Conservation (phyloP, 2,329 filamentous ascomycete genomes). For the Shiraia sp. region DNA sequence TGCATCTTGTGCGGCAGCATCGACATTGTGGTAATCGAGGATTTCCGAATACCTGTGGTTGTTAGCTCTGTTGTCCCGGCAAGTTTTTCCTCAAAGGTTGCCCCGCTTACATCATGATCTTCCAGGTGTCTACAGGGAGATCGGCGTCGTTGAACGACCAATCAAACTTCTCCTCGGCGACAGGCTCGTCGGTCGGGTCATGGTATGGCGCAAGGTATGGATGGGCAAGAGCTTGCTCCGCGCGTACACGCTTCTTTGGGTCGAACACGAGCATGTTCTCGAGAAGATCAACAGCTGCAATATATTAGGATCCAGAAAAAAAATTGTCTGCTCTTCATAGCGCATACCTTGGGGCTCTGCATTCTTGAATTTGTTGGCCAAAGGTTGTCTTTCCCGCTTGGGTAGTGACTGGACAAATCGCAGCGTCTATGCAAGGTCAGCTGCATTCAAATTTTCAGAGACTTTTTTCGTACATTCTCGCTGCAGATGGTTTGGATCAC, state of each 20-base stretch:
- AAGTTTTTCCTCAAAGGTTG: no score
- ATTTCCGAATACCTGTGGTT: constrained; percentile 99
- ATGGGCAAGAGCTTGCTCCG: constrained; percentile 82
- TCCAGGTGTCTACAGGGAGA: constrained; percentile 98
- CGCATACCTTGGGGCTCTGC: constrained; percentile 79
- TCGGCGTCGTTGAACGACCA: constrained; percentile 99
- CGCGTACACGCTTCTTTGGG: constrained; percentile 92
- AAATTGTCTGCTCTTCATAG: not conserved
- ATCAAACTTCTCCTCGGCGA: constrained; percentile 96
- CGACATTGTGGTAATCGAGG: constrained; percentile 96
- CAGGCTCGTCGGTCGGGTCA: constrained; percentile 93
- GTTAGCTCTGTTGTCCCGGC: no score
- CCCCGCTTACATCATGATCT: constrained; percentile 99
- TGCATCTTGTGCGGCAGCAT: constrained; percentile 58
- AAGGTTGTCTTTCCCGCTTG: constrained; percentile 86
- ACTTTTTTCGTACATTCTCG: constrained; percentile 73
- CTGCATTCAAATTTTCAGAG: not conserved
- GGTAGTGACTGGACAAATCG: constrained; percentile 97
- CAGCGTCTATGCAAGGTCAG: constrained; percentile 67
- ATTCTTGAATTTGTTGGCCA: constrained; percentile 91
- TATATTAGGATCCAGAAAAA: constrained; percentile 6
- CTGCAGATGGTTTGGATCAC: constrained; percentile 98
- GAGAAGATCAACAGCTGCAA: constrained; percentile 81
- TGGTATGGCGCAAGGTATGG: constrained; percentile 96
- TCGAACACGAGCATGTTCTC: constrained; percentile 98